These are phyloP conservation scores for Hordeum vulgare DNA, from an alignment of 176 grass and related monocot species.

Conservation along the genomic window MorexV3_pseudomolecules_assembly NC_058520.1:489964650-489965149, in stretches of 20 bases:
- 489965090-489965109: slow-evolving; percentile 93
- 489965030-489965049: slow-evolving; percentile 63
- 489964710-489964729: slow-evolving; percentile 41
- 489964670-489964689: slow-evolving; percentile 35
- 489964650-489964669: slow-evolving; percentile 33
- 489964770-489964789: slow-evolving; percentile 43
- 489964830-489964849: slow-evolving; percentile 32
- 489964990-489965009: slow-evolving; percentile 42
- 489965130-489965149: slow-evolving; percentile 13
- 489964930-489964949: slow-evolving; percentile 69
- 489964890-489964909: slow-evolving; percentile 39
- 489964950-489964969: slow-evolving; percentile 57
- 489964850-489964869: slow-evolving; percentile 37
- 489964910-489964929: slow-evolving; percentile 38
- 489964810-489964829: slow-evolving; percentile 55
- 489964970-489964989: slow-evolving; percentile 55
- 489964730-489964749: slow-evolving; percentile 40
- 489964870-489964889: slow-evolving; percentile 49
- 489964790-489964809: slow-evolving; percentile 55
- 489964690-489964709: slow-evolving; percentile 53
- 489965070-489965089: slow-evolving; percentile 82
- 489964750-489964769: slow-evolving; percentile 38
- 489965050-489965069: slow-evolving; percentile 90
- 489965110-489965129: slow-evolving; percentile 91
- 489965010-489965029: slow-evolving; percentile 41